These are phyloP conservation scores for Periconia digitata DNA, from an alignment of 2,329 filamentous ascomycete species.

Conservation along the genomic window DNA sequence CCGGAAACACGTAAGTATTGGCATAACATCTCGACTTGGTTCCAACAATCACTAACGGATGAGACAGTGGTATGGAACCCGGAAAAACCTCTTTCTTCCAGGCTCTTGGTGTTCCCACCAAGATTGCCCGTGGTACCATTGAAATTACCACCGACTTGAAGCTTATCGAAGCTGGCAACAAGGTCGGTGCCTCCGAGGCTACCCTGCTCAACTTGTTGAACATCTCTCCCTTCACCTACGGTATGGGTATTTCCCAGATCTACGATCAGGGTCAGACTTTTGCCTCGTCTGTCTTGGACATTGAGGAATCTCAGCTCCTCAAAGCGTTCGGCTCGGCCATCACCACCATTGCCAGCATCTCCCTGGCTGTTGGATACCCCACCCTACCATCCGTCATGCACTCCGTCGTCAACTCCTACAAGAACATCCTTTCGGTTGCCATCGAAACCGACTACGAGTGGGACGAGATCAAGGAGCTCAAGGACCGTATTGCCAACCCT, in stretches of 20 bases:
- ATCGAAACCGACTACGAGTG: slow-evolving; percentile 89
- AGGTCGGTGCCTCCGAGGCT: slow-evolving; percentile 98
- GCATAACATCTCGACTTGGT: not conserved
- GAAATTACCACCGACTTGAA: slow-evolving; percentile 98
- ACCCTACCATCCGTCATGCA: slow-evolving; percentile 95
- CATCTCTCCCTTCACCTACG: slow-evolving; percentile 82
- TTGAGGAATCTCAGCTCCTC: slow-evolving; percentile 92
- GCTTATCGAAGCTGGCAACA: slow-evolving; percentile 88
- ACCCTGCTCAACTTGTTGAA: slow-evolving; percentile 99
- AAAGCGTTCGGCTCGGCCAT: slow-evolving; percentile 79
- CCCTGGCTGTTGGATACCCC: slow-evolving; percentile 90
- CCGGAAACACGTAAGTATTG: slow-evolving; percentile 76
- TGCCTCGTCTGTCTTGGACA: slow-evolving; percentile 81
- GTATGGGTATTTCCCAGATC: slow-evolving; percentile 93
- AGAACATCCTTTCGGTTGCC: slow-evolving; percentile 90
- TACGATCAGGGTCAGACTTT: slow-evolving; percentile 98
- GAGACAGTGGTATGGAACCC: slow-evolving; percentile 83
- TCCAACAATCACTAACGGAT: slow-evolving; percentile 16
- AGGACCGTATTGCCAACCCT: slow-evolving; percentile 99
- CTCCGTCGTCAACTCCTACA: slow-evolving; percentile 96
- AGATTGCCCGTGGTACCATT: slow-evolving; percentile 99
- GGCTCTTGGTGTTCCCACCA: slow-evolving; percentile 99
- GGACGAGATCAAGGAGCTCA: slow-evolving; percentile 95
- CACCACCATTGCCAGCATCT: slow-evolving; percentile 84
- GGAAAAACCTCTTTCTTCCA: slow-evolving; percentile 99